Evolutionary conservation across 768 basidiomycete species (phyloP).

Genomic region (Paxillus involutus): DNA sequence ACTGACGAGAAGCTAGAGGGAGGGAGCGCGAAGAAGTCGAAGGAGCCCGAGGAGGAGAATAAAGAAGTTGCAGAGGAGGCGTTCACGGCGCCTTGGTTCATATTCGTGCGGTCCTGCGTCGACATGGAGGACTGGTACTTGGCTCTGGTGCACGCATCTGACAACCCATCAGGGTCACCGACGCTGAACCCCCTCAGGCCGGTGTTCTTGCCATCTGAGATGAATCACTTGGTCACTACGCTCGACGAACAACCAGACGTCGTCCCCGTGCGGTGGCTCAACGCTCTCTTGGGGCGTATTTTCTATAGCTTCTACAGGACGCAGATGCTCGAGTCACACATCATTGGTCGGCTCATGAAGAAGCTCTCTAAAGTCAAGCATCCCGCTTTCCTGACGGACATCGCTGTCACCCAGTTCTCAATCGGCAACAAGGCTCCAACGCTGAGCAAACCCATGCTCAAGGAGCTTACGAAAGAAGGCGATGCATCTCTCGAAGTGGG

Average conservation of each 20-base stretch:
- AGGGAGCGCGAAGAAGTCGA: slow-evolving; percentile 41
- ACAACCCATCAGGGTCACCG: slow-evolving; percentile 60
- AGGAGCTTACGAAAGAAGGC: slow-evolving; percentile 93
- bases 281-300: slow-evolving; percentile 87
- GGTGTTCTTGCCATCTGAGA: slow-evolving; percentile 76
- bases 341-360: slow-evolving; percentile 88
- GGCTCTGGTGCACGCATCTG: slow-evolving; percentile 72
- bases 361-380: slow-evolving; percentile 91
- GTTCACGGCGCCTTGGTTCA: slow-evolving; percentile 78
- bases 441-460: slow-evolving; percentile 96
- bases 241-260: slow-evolving; percentile 94
- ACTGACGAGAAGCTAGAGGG: slow-evolving; percentile 38
- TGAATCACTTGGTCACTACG: slow-evolving; percentile 78
- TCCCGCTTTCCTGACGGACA: slow-evolving; percentile 80
- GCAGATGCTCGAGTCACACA: slow-evolving; percentile 74
- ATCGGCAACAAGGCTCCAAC: slow-evolving; percentile 84
- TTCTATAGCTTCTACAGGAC: slow-evolving; percentile 94
- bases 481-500: slow-evolving; percentile 89
- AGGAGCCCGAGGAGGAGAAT: slow-evolving; percentile 34
- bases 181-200: slow-evolving; percentile 57
- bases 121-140: slow-evolving; percentile 99
- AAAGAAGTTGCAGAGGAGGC: slow-evolving; percentile 48
- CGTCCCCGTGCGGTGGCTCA: slow-evolving; percentile 97
- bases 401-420: slow-evolving; percentile 85
- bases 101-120: slow-evolving; percentile 83